Conservation (phyloP, 768 basidiomycete species). For the Rhodocollybia butyracea region DNA sequence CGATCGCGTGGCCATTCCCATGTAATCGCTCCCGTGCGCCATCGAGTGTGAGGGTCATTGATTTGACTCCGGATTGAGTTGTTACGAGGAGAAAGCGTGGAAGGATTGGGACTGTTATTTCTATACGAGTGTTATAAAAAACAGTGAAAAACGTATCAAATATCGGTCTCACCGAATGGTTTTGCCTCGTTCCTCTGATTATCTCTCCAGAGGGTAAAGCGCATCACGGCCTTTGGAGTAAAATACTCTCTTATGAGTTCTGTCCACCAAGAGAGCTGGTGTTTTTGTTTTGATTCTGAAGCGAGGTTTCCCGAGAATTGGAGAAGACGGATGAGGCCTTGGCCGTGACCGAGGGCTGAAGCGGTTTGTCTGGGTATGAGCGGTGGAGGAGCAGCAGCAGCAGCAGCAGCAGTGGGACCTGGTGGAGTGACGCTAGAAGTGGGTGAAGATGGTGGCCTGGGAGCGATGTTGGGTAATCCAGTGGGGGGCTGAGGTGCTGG, state of each 20-base stretch:
- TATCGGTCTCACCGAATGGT: constrained; percentile 65
- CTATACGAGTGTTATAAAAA: constrained; percentile 32
- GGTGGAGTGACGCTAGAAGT: neutral
- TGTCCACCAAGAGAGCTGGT: constrained; percentile 66
- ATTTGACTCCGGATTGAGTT: constrained; percentile 79
- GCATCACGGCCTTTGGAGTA: constrained; percentile 66
- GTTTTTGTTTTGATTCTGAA: constrained; percentile 56
- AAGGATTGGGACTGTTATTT: constrained; percentile 76
- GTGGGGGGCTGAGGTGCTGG: neutral
- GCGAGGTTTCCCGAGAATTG: constrained; percentile 70
- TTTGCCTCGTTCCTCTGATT: constrained; percentile 77
- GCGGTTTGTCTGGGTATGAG: constrained; percentile 10
- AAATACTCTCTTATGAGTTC: constrained; percentile 67
- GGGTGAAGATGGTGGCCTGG: constrained; percentile 25
- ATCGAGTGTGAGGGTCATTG: constrained; percentile 77
- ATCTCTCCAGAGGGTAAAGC: constrained; percentile 86
- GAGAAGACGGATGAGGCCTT: constrained; percentile 60
- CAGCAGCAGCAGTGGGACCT: neutral
- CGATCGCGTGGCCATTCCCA: constrained; percentile 44
- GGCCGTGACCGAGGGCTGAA: constrained; percentile 48
- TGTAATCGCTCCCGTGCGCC: constrained; percentile 66
- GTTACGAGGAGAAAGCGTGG: constrained; percentile 86
- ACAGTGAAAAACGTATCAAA: constrained; percentile 7
- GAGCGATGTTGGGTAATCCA: constrained; percentile 22
- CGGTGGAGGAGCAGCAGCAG: neutral